These are phyloP conservation scores for Cucumis melo DNA, from an alignment of 306 rosid genomes.

Conservation along the genomic window DNA sequence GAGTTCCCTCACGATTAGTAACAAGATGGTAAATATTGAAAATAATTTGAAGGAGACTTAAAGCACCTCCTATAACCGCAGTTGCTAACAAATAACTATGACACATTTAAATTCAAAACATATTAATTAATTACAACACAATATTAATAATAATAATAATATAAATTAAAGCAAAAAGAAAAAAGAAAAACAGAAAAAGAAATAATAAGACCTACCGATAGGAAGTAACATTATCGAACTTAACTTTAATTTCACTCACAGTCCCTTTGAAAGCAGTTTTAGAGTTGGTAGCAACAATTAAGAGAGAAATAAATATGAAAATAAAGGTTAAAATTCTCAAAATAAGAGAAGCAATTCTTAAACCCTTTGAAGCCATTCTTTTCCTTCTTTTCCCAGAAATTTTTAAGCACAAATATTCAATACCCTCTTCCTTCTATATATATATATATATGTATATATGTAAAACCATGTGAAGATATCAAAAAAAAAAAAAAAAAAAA, in stretches of 20 bases:
- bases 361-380: not conserved
- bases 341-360: not conserved
- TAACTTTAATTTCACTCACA: not conserved
- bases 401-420: not conserved
- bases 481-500: not conserved
- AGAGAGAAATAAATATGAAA: constrained; percentile 7
- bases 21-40: not conserved
- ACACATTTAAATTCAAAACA: not conserved
- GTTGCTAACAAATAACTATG: constrained; percentile 11
- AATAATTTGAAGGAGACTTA: constrained; percentile 1
- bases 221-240: not conserved
- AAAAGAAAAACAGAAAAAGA: too few species aligned
- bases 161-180: too few species aligned
- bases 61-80: constrained; percentile 5
- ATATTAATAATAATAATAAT: too few species aligned
- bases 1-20: constrained; percentile 2
- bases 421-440: not conserved
- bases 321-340: constrained; percentile 5
- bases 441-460: not conserved
- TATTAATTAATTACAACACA: too few species aligned
- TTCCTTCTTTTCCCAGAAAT: too few species aligned
- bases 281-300: constrained; percentile 4
- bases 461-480: not conserved
- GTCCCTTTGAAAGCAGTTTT: not conserved
- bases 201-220: constrained; percentile 4